A percentile compares a stretch with the other conserved stretches of the same genome.
Evolutionary conservation across 768 basidiomycete genomes (phyloP).

Genomic region (Mycena galericulata): DNA sequence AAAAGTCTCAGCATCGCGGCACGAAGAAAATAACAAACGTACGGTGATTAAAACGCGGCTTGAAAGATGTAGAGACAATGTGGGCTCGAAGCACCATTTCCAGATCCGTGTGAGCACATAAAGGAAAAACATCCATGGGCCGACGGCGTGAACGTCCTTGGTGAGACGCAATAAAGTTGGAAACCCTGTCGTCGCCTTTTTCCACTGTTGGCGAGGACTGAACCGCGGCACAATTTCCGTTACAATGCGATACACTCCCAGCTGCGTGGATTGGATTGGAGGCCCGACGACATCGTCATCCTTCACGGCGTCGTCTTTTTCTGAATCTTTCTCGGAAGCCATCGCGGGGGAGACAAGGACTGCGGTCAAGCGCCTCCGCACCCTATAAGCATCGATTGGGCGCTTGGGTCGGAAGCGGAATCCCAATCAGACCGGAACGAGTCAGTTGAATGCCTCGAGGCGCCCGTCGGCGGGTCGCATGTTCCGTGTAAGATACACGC

Average conservation of each 20-base stretch:
- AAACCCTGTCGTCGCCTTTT: neutral
- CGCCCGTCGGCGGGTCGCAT: neutral
- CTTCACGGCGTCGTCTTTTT: neutral
- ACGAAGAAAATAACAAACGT: neutral
- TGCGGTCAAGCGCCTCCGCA: neutral
- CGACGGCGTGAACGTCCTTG: slow-evolving; percentile 10
- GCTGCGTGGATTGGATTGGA: slow-evolving; percentile 14
- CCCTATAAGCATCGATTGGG: slow-evolving; percentile 1
- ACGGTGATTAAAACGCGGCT: slow-evolving; percentile 24
- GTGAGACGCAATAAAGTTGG: slow-evolving; percentile 22
- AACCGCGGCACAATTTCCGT: slow-evolving; percentile 15
- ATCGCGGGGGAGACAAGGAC: neutral
- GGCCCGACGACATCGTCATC: neutral
- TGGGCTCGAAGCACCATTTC: slow-evolving; percentile 3
- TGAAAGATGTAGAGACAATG: slow-evolving; percentile 20
- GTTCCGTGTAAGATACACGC: too few species aligned
- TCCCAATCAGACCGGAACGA: neutral
- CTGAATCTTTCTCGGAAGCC: slow-evolving; percentile 12
- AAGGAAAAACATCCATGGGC: slow-evolving; percentile 19
- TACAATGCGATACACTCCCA: slow-evolving; percentile 31
- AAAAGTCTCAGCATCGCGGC: neutral
- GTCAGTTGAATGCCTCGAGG: neutral
- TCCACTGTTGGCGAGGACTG: slow-evolving; percentile 25
- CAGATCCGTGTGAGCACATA: slow-evolving; percentile 10
- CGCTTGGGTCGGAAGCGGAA: slow-evolving; percentile 2